phyloP scores from a whole-genome alignment of 2,329 filamentous ascomycete species.

The Chaetomium globosum region DNA sequence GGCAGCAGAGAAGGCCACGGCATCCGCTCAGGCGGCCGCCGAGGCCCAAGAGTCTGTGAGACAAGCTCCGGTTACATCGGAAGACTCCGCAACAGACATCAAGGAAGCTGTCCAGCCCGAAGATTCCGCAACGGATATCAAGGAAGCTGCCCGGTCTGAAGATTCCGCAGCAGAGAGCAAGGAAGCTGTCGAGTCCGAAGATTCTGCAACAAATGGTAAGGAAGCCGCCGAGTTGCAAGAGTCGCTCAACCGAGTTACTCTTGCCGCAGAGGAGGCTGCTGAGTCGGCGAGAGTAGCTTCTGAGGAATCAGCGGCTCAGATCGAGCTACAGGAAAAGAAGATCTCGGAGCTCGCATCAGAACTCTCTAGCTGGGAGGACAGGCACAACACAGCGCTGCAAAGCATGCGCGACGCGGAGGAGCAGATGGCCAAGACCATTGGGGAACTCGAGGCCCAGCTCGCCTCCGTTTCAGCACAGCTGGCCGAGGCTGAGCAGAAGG shows the following conservation, averaged over 20 bases:
- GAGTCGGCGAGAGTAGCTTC: conserved; percentile 30
- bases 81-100: conserved; percentile 28
- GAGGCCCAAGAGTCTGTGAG: conserved; percentile 48
- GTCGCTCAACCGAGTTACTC: conserved; percentile 47
- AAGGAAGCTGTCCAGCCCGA: conserved; percentile 15
- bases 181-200: conserved; percentile 3
- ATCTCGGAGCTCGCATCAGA: conserved; percentile 71
- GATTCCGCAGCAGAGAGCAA: conserved; percentile 29
- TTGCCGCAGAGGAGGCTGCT: conserved; percentile 28
- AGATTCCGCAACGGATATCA: conserved; percentile 27
- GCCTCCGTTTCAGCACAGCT: conserved; percentile 40
- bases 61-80: conserved; percentile 31
- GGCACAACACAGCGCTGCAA: conserved; percentile 71
- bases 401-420: conserved; percentile 73
- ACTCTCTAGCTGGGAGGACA: conserved; percentile 72
- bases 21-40: conserved; percentile 10
- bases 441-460: conserved; percentile 58
- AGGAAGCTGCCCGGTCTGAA: conserved; percentile 15
- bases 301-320: conserved; percentile 42
- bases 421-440: conserved; percentile 71
- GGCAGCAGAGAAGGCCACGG: conserved; percentile 15
- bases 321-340: conserved; percentile 55
- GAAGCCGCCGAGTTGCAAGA: conserved; percentile 35
- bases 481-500: conserved; percentile 43
- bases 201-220: conserved; percentile 28